Base-by-base conservation (phyloP, 2,329 filamentous ascomycete species). In the Beauveria medogensis region DNA sequence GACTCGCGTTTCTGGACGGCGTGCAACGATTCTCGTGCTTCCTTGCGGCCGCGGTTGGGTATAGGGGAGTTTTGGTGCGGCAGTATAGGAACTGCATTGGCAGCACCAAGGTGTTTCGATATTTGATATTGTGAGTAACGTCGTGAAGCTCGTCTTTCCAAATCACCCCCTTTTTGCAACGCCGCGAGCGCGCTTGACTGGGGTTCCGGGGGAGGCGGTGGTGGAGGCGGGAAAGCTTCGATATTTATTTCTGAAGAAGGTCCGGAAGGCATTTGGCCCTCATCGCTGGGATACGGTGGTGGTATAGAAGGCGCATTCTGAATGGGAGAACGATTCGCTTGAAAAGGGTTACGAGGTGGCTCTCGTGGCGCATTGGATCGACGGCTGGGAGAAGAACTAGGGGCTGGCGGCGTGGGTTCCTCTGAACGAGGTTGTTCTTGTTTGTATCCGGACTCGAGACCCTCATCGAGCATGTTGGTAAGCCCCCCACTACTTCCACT, bases 91-190 rank as follows among this genome's bases (percentile, higher is more conserved):
- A 97, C 88, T 22, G 90, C 91, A 73, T 87, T 92, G 18, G 88
- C 87, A 18, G 86, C 83, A 12, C 93, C 93, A 2, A 97, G 79
- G 68, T 96, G 92, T 71, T 97, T 97, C 51, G 91, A 91, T 67
- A 99, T 96, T 70, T 99, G 94, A 71, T 97, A 99, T 58, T 92
- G 90, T 2, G 94, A 97, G 71, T 97, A 99, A 69, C 94, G 82
- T 66, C 93, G 83, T 16, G 94, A 99, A 1, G 94, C 94, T 71
- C 94, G 84, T 70, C 94, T 85, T 75, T 99, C 94, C 55, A 99
- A 78, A 66, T 97, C 92, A 22, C 93, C 93, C 40, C 92, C 92
- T 73, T 92, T 86, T 74, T 97, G 94, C 65, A 99, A 75, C 55
- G 92, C 92, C 54, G 91, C 91, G 57, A 99, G 78, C 5, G 94